Evolutionary conservation across 352 stramenopile species (phyloP), one percentile per base, ranked within the genome.

Genomic region (Phytopythium delawarense): DNA sequence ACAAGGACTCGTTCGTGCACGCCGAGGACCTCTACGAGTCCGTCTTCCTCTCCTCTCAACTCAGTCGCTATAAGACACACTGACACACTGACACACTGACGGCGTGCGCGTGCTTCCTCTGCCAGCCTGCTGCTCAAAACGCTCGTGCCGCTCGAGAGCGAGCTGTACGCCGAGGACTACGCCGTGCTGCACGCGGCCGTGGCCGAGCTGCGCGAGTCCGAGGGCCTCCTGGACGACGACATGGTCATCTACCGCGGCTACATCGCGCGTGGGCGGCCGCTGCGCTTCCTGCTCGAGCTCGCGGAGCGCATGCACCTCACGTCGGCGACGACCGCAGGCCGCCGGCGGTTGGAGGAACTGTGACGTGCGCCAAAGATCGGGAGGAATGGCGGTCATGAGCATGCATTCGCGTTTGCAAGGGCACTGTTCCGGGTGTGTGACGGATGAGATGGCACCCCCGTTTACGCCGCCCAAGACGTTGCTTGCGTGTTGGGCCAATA

Each of bases 101-200:
- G 35, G 7, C 34, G 34, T 39, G 34, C 11, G 34, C 3, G 23
- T 30, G 12, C 25, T n/a, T 54, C 16, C 18, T n/a, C 23, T 8
- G 34, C 30, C 21, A 89, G 80, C 13, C 76, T 88, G n/a, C 55
- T 91, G 16, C 52, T 77, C 30, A 71, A 81, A 45, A 76, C 72
- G 44, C 63, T 91, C n/a, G 88, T 88, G 59, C 81, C 81, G 16
- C 61, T 74, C 13, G 69, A 88, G 39, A 68, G 83, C 37, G 62
- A 72, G 20, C 78, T 91, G 28, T 66, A 77, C 6, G 58, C 59
- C 7, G 74, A 88, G 16, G 79, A 88, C 56, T 61, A 71, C 28
- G 30, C 62, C 15, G 63, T 79, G 48, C 54, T 89, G 7, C 52
- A 53, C 2, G 66, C 71, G 1, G 81, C 81, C 2, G 63, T 75